Base-by-base conservation (phyloP, 208 protist species). In the Porcisia deanei region DNA sequence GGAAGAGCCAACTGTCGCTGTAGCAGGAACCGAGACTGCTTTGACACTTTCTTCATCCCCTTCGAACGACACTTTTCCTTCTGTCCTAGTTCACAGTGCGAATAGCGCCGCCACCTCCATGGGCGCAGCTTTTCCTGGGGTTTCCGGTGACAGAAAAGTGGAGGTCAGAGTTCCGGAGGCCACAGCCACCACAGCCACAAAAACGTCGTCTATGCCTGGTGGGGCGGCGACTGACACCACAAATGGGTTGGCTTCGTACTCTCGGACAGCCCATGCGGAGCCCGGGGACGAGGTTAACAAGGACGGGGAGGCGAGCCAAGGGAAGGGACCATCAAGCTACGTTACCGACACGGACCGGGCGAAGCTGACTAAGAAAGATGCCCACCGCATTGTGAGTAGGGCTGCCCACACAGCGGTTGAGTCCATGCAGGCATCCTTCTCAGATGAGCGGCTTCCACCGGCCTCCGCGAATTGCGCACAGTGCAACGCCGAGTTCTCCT, bases 401-500 rank as follows among this genome's bases (percentile, higher is more conserved):
- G 55, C 41, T 8, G 18, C 45, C 10, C 65, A 74, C 43, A 60
- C 53, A 20, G 37, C 34, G 8, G 52, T n/a, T 1, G 37, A 52
- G n/a, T 6, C 60, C 25, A 45, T 59, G 60, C 45, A 73, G 41
- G 34, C 67, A 34, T 67, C 43, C 73, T 81, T 79, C 25, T 49
- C 53, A 20, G 87, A 92, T 69, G 76, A 87, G 64, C 83, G 84
- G 22, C 64, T 86, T 49, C 86, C 90, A 14, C 73, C 76, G 47
- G 64, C 67, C 25, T 76, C 71, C 2, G 70, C 83, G 18, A 81
- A 85, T 55, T 94, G 90, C 64, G 54, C 77, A 49, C 82, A 91
- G 64, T 92, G 90, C 76, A 89, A 85, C 67, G 60, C 75, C 60
- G 84, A 93, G 65, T 93, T 93, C 63, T 87, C 82, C 52, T 92